Base-by-base conservation (phyloP, 192 early-diverging fungal species). In the Neocallimastix lanati region DNA sequence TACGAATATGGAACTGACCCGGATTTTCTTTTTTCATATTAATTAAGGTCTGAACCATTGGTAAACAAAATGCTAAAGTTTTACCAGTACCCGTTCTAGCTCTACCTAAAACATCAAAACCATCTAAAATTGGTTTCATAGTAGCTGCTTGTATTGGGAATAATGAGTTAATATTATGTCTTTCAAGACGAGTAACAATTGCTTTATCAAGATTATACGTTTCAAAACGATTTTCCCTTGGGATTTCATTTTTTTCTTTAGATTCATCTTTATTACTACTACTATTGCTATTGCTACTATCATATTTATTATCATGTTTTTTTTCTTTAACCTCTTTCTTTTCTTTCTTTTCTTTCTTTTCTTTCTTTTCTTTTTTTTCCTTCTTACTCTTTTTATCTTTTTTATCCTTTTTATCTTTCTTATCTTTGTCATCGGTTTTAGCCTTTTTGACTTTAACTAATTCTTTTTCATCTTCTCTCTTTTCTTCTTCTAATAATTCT, bases 61-160 rank as follows among this genome's bases (percentile, higher is more conserved):
- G 93, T n/a, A 94, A 84, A 28, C 88, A 84, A 83, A 93, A 94
- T 16, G 93, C 93, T 58, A 94, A 86, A 2, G 93, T 94, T 85
- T 93, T 94, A 78, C 93, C 93, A 2, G 93, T 94, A 78, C 93
- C 93, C 13, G 93, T 78, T 58, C 88, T 85, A 18, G 90, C 91
- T 82, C 91, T 87, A 76, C 89, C 93, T 27, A 94, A 84, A 28
- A 94, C 81, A 81, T 94, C 93, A 77, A 93, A 87, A 80, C 93
- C 93, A 58, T 92, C 91, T 36, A 83, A 89, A 81, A 94, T 91
- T 27, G 85, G 85, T 76, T 90, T 82, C 80, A 92, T 90, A 13
- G 93, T 94, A 79, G 92, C 93, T 30, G 96, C 95, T 85, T 98
- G 96, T 77, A 98, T 98, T 15, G 95, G 95, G 84, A 98, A 98